Evolutionary conservation across 257 asterid genomes (phyloP), one percentile per base, ranked within the genome.

Genomic region (Solanum lycopersicoides): DNA sequence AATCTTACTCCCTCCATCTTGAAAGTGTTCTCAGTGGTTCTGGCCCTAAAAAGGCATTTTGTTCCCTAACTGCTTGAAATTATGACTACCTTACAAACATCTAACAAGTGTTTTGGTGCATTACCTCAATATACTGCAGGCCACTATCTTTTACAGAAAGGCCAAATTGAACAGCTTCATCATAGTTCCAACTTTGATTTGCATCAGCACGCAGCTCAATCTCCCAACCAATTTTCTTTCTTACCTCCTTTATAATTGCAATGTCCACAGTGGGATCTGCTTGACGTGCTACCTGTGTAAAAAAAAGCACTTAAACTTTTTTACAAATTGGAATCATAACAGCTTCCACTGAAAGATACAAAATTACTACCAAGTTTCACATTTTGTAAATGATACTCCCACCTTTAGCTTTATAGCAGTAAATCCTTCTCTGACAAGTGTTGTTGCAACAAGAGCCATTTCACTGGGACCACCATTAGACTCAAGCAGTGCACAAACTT

Each of bases 101-200:
- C 53, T 30, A 74, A 13, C 42, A 34, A 56, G n/a, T 68, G 80
- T 21, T 50, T 39, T 83, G 63, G 41, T 18, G 87, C 44, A 68
- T 66, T 91, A 97, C 99, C 99, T 97, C 99, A 80, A 97, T 95
- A 90, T 95, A 97, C 87, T 97, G 98, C 89, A 97, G 92, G 91
- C 87, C 32, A 82, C 95, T 94, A 88, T 92, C 92, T 89, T 92
- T 94, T 91, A 95, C 93, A 34, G 93, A 89, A 83, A 37, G 85
- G 35, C 98, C 99, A 88, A 97, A 97, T 90, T 90, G 89, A 82
- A 93, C 87, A 44, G 99, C 99, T 88, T 94, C 93, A 37, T 91
- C 93, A 86, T 92, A 93, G 59, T 91, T 92, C 99, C 99, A 97
- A 89, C 92, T 91, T 90, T 92, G 90, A 87, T 97, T 97, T 69